Conservation (phyloP, 2,329 filamentous ascomycete genomes). For the Cercospora zeae-maydis region DNA sequence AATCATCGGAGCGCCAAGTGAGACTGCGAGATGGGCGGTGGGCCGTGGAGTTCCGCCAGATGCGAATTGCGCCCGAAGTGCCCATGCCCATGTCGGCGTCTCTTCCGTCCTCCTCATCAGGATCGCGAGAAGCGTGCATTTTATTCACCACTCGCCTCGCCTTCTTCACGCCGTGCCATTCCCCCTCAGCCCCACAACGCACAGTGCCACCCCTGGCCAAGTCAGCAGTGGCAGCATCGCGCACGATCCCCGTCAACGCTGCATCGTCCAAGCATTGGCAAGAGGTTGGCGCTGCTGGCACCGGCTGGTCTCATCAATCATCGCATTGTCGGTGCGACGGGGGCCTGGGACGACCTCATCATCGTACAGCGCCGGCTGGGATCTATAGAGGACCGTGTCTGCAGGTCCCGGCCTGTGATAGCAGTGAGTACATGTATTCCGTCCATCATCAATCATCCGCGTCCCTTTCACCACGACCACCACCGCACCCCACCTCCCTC, state of each 20-base stretch:
- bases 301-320: not conserved
- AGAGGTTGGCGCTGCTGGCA: not conserved
- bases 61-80: not conserved
- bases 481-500: not conserved
- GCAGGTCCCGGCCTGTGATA: not conserved
- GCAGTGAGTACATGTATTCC: conserved; percentile 2
- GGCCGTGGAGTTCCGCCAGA: not conserved
- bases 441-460: not conserved
- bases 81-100: not conserved
- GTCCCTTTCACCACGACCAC: not conserved
- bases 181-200: not conserved
- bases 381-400: not conserved
- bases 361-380: conserved; percentile 9
- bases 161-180: not conserved
- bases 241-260: not conserved
- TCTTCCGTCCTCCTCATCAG: no score
- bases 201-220: not conserved
- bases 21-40: not conserved
- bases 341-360: conserved; percentile 2
- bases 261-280: not conserved
- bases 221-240: not conserved
- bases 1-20: not conserved
- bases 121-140: not conserved
- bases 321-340: not conserved
- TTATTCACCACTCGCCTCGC: not conserved